Percentiles rank a stretch among this genome's conserved stretches.
Evolutionary conservation across 176 grass and related monocot genomes (phyloP).

Genomic region (Puya raimondii): DNA sequence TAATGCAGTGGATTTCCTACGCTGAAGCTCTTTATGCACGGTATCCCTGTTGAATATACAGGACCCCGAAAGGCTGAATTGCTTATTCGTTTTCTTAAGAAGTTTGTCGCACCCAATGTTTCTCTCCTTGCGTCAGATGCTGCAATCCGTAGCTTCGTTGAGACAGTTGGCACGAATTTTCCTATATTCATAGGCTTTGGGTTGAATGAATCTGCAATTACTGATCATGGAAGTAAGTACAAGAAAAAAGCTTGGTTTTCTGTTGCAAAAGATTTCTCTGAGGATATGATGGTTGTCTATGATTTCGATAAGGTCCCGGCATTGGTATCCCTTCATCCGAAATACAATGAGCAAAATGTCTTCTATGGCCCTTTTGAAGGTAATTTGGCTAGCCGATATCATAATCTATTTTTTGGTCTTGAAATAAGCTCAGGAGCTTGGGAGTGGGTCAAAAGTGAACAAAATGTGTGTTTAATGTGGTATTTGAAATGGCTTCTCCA

Average conservation of each 20-base stretch:
- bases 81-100: slow-evolving; percentile 73
- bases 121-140: slow-evolving; percentile 58
- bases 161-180: slow-evolving; percentile 56
- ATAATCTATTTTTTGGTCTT: slow-evolving; percentile 5
- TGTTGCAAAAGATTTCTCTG: slow-evolving; percentile 79
- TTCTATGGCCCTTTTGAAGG: slow-evolving; percentile 97
- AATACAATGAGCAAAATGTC: slow-evolving; percentile 73
- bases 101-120: slow-evolving; percentile 82
- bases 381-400: slow-evolving; percentile 20
- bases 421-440: background rate
- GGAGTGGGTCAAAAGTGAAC: background rate
- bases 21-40: slow-evolving; percentile 81
- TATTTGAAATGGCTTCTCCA: background rate
- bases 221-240: slow-evolving; percentile 66
- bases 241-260: slow-evolving; percentile 99
- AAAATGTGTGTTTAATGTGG: background rate
- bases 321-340: slow-evolving; percentile 61
- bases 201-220: slow-evolving; percentile 60
- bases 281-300: slow-evolving; percentile 62
- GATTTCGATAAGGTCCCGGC: slow-evolving; percentile 81
- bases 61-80: slow-evolving; percentile 83
- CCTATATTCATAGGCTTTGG: slow-evolving; percentile 93
- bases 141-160: slow-evolving; percentile 62
- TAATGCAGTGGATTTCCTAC: slow-evolving; percentile 80
- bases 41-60: slow-evolving; percentile 73